Evolutionary conservation across 306 rosid genomes (phyloP).

Genomic region (Neltuma alba): DNA sequence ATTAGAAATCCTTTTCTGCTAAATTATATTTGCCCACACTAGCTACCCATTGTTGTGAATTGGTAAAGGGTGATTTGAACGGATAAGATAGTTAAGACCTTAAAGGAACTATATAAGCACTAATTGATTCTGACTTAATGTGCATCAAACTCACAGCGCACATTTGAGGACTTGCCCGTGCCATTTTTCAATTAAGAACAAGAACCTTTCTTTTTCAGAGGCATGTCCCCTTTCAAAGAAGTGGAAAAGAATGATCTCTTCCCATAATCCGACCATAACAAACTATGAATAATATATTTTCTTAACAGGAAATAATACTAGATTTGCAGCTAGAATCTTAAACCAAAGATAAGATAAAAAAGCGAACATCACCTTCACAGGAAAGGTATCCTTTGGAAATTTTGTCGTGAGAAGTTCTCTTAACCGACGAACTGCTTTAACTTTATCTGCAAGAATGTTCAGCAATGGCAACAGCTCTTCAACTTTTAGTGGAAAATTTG

Average conservation of each 20-base stretch:
- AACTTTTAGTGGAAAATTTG: constrained; percentile 69
- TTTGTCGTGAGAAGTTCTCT: constrained; percentile 91
- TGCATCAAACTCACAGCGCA: background rate
- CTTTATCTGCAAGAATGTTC: constrained; percentile 86
- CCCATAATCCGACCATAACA: background rate
- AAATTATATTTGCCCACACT: no score
- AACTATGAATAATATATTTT: background rate
- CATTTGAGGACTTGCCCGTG: background rate
- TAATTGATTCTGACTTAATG: background rate
- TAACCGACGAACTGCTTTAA: constrained; percentile 84
- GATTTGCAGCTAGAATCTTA: background rate
- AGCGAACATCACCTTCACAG: constrained; percentile 72
- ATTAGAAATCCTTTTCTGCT: no score
- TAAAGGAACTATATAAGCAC: background rate
- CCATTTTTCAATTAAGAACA: background rate
- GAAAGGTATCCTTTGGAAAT: constrained; percentile 88
- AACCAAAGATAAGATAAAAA: background rate
- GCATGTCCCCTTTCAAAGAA: background rate
- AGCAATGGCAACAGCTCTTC: constrained; percentile 89
- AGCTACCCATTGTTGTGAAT: no score
- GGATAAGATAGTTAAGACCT: no score
- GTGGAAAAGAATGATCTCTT: background rate
- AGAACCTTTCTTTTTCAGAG: background rate
- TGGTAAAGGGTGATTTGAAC: no score
- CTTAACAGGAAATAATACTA: background rate